These are phyloP conservation scores for Agaricus blazei DNA, from an alignment of 768 basidiomycete species.

Conservation along the genomic window DNA sequence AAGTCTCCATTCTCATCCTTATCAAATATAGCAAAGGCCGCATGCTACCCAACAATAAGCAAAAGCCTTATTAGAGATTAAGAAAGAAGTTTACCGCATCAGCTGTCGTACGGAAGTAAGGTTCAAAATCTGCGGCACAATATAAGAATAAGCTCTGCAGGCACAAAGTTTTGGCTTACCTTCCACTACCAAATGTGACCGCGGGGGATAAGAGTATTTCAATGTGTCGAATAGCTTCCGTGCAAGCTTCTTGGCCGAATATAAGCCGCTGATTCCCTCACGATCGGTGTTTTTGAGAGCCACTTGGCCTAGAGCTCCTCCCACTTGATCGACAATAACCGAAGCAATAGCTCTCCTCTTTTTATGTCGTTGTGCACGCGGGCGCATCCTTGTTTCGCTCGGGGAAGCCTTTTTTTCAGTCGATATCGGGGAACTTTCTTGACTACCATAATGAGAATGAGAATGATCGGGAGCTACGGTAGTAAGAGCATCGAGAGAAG, in stretches of 20 bases:
- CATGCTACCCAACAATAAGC: slow-evolving; percentile 36
- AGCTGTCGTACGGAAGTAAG: slow-evolving; percentile 66
- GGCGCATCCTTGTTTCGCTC: not conserved
- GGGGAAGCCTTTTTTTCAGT: slow-evolving; percentile 6
- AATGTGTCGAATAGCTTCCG: slow-evolving; percentile 62
- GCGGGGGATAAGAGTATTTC: slow-evolving; percentile 52
- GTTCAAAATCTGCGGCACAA: slow-evolving; percentile 57
- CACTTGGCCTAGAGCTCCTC: slow-evolving; percentile 65
- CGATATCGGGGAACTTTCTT: slow-evolving; percentile 1
- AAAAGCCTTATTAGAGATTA: slow-evolving; percentile 3
- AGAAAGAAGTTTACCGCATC: slow-evolving; percentile 52
- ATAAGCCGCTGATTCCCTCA: slow-evolving; percentile 37
- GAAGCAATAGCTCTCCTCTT: slow-evolving; percentile 50
- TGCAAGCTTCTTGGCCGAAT: slow-evolving; percentile 64
- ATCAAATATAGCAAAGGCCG: slow-evolving; percentile 68
- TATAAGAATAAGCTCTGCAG: not conserved
- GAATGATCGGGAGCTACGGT: slow-evolving; percentile 7
- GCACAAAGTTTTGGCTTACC: slow-evolving; percentile 31
- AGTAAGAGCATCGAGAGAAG: slow-evolving; percentile 29
- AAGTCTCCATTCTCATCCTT: slow-evolving; percentile 84
- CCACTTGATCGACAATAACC: slow-evolving; percentile 68
- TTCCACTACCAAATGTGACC: slow-evolving; percentile 61
- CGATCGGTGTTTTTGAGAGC: slow-evolving; percentile 61
- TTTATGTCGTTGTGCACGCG: slow-evolving; percentile 24
- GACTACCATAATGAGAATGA: not conserved